These are phyloP conservation scores for Trifolium repens DNA, from an alignment of 306 rosid species.

Conservation along the genomic window DNA sequence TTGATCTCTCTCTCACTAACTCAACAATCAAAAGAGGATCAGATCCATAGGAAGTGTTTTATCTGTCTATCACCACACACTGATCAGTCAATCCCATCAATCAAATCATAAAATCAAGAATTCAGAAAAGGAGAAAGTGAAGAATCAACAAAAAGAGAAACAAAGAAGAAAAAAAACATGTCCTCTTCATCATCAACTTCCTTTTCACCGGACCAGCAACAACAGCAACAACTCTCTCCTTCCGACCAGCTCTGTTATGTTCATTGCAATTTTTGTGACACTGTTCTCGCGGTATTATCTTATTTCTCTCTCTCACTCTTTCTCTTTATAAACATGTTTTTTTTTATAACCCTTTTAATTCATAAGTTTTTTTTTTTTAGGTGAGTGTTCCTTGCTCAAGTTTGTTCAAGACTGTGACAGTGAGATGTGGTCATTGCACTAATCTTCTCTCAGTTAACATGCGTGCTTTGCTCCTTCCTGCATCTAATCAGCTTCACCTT, in stretches of 20 bases:
- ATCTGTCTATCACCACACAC: slow-evolving; percentile 55
- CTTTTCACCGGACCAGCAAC: slow-evolving; percentile 68
- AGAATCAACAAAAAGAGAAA: slow-evolving; percentile 46
- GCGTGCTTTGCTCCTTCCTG: slow-evolving; percentile 70
- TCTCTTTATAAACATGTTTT: not conserved
- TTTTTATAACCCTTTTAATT: not conserved
- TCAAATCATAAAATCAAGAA: slow-evolving; percentile 57
- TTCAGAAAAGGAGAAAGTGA: slow-evolving; percentile 17
- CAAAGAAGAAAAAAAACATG: slow-evolving; percentile 44
- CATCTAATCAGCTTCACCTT: slow-evolving; percentile 73
- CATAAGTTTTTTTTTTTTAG: slow-evolving; percentile 33
- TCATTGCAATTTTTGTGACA: slow-evolving; percentile 95
- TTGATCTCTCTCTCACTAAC: slow-evolving; percentile 1
- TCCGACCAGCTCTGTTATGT: slow-evolving; percentile 98
- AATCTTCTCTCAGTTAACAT: slow-evolving; percentile 88
- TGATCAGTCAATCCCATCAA: slow-evolving; percentile 91
- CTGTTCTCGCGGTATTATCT: slow-evolving; percentile 77
- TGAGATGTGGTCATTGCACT: slow-evolving; percentile 97
- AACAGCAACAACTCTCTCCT: slow-evolving; percentile 72
- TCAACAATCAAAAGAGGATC: slow-evolving; percentile 56
- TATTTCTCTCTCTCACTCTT: not conserved
- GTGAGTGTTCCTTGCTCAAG: slow-evolving; percentile 91
- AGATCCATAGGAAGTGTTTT: slow-evolving; percentile 53
- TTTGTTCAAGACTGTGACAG: slow-evolving; percentile 92
- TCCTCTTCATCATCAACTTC: slow-evolving; percentile 71